A percentile compares a stretch with the other conserved stretches of the same genome.
Evolutionary conservation across 768 basidiomycete species (phyloP).

Genomic region (Rhizopogon vulgaris): DNA sequence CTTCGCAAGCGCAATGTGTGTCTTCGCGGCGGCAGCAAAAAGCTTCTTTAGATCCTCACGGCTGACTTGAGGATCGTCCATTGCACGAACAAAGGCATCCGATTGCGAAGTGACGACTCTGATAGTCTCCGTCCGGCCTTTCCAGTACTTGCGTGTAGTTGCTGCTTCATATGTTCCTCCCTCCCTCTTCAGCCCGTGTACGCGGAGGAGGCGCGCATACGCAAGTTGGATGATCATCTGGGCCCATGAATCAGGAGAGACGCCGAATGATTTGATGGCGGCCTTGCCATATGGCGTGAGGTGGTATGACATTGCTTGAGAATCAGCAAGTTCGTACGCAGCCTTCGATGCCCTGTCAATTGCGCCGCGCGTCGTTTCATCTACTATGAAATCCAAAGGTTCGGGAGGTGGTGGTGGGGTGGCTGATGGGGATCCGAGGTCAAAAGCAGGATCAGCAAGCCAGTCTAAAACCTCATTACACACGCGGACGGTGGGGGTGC

Average conservation of each 20-base stretch:
- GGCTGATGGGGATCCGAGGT: constrained; percentile 40
- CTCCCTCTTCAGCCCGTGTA: constrained; percentile 13
- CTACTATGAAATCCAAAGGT: constrained; percentile 51
- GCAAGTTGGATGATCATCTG: constrained; percentile 92
- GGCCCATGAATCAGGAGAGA: constrained; percentile 93
- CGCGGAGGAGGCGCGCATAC: constrained; percentile 58
- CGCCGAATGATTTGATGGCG: constrained; percentile 77
- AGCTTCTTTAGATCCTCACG: constrained; percentile 41
- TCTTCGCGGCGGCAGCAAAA: constrained; percentile 56
- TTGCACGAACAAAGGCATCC: constrained; percentile 70
- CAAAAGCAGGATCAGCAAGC: constrained; percentile 56
- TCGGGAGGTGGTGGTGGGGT: constrained; percentile 27
- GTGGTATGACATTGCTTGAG: constrained; percentile 57
- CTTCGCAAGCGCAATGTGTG: constrained; percentile 61
- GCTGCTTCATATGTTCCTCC: constrained; percentile 95
- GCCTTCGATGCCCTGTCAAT: constrained; percentile 52
- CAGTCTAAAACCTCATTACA: constrained; percentile 63
- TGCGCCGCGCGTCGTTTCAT: constrained; percentile 34
- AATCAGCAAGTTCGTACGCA: constrained; percentile 50
- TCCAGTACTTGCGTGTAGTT: constrained; percentile 80
- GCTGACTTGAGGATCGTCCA: constrained; percentile 45
- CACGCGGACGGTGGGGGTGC: constrained; percentile 72
- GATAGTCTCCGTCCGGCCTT: constrained; percentile 93
- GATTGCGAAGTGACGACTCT: constrained; percentile 73
- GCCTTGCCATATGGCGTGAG: constrained; percentile 79